phyloP scores from a whole-genome alignment of 768 basidiomycete genomes.

The Suillus cothurnatus region DNA sequence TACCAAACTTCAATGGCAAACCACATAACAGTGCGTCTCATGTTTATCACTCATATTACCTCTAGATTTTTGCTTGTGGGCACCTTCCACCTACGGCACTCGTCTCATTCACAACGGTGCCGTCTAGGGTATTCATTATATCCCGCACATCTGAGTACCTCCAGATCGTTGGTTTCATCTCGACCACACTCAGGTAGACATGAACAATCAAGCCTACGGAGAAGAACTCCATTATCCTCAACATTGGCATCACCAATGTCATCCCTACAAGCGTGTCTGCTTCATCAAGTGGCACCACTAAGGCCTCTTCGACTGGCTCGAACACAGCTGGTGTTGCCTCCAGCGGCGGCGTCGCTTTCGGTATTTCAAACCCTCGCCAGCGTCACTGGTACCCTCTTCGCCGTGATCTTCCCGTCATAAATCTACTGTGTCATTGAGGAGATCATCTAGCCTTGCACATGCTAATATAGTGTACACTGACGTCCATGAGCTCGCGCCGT shows the following conservation, averaged over 20 bases:
- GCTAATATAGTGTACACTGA: too few species aligned
- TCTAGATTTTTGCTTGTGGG: too few species aligned
- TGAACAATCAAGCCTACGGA: too few species aligned
- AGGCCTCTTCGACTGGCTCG: slow-evolving; percentile 17
- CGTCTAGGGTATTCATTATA: slow-evolving; percentile 58
- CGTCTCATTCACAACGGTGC: slow-evolving; percentile 64
- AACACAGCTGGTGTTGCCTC: slow-evolving; percentile 17
- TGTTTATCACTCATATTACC: not conserved
- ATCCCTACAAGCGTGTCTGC: too few species aligned
- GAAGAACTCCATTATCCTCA: too few species aligned
- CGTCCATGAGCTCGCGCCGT: too few species aligned
- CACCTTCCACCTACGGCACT: slow-evolving; percentile 47
- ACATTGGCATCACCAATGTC: too few species aligned
- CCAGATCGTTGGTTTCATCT: too few species aligned
- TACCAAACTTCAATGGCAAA: slow-evolving; percentile 75
- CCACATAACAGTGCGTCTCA: slow-evolving; percentile 41
- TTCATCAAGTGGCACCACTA: too few species aligned
- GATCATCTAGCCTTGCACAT: not conserved
- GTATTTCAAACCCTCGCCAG: slow-evolving; percentile 33
- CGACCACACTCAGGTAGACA: too few species aligned
- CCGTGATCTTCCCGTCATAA: slow-evolving; percentile 41
- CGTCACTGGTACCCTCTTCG: slow-evolving; percentile 37
- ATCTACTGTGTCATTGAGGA: not conserved
- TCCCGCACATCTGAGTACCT: slow-evolving; percentile 56
- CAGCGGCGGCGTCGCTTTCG: slow-evolving; percentile 25